phyloP scores from a whole-genome alignment of 768 basidiomycete species.

The Leccinum subgranulosum region DNA sequence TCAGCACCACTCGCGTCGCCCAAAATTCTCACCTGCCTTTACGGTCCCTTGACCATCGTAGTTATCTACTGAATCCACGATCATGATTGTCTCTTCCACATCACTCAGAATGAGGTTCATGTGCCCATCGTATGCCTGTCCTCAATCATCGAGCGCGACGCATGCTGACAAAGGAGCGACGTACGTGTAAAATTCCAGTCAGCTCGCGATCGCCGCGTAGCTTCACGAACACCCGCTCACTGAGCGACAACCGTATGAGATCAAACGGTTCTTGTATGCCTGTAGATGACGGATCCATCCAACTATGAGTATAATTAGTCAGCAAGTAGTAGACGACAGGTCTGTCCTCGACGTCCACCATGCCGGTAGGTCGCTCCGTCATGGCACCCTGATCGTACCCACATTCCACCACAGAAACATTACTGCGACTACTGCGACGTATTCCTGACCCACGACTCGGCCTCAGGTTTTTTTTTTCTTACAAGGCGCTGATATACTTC shows the following conservation, averaged over 20 bases:
- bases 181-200: conserved; percentile 87
- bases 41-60: conserved; percentile 58
- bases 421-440: conserved; percentile 95
- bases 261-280: conserved; percentile 96
- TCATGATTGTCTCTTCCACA: conserved; percentile 95
- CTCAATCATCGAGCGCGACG: conserved; percentile 6
- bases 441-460: conserved; percentile 90
- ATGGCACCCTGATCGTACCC: neutral
- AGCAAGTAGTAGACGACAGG: conserved; percentile 21
- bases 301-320: conserved; percentile 22
- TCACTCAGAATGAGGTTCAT: conserved; percentile 99
- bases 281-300: conserved; percentile 68
- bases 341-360: conserved; percentile 34
- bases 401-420: conserved; percentile 60
- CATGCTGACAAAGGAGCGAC: conserved; percentile 27
- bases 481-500: neutral
- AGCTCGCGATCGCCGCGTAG: conserved; percentile 92
- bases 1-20: neutral
- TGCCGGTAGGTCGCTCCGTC: conserved; percentile 56
- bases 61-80: conserved; percentile 82
- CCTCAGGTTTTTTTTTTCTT: conserved; percentile 58
- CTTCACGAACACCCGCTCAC: conserved; percentile 98
- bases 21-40: conserved; percentile 44
- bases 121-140: conserved; percentile 98
- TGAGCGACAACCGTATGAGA: conserved; percentile 91